A percentile compares a stretch with the other conserved stretches of the same genome.
These are phyloP conservation scores for Funneliformis geosporum DNA, from an alignment of 192 early-diverging fungal species.

Conservation along the genomic window DNA sequence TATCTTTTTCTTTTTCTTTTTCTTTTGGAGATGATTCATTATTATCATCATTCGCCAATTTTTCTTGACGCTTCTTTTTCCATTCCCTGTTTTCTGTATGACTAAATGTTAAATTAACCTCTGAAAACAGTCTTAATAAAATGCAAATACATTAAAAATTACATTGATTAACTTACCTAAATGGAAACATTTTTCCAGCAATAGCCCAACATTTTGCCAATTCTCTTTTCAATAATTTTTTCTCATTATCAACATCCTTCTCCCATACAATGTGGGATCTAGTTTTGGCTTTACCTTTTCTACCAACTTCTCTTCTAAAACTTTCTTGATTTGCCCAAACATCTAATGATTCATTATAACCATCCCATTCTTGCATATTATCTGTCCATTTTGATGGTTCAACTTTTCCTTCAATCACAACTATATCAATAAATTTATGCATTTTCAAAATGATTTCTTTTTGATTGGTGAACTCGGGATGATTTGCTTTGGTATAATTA, in stretches of 20 bases:
- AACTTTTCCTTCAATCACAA: neutral
- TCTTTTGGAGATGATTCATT: neutral
- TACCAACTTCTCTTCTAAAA: conserved; percentile 26
- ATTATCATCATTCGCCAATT: neutral
- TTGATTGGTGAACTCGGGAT: neutral
- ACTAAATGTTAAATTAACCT: conserved; percentile 8
- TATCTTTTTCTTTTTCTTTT: neutral
- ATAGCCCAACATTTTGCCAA: conserved; percentile 21
- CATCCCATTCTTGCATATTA: conserved; percentile 30
- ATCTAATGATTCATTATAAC: conserved; percentile 1
- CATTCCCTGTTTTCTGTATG: conserved; percentile 29
- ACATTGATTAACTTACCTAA: conserved; percentile 2
- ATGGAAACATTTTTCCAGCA: conserved; percentile 26
- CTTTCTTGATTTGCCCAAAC: neutral
- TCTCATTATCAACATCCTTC: neutral
- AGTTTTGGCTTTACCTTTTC: conserved; percentile 23
- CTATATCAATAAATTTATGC: conserved; percentile 32
- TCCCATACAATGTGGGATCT: conserved; percentile 17
- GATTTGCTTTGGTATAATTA: neutral
- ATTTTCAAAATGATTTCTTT: conserved; percentile 20
- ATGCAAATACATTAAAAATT: too few relatives aligned
- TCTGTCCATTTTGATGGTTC: conserved; percentile 32
- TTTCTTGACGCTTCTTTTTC: conserved; percentile 25
- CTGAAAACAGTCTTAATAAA: too few relatives aligned
- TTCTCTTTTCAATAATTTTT: conserved; percentile 15